Evolutionary conservation across 148 eudicot species (phyloP).

Genomic region (Silene latifolia): DNA sequence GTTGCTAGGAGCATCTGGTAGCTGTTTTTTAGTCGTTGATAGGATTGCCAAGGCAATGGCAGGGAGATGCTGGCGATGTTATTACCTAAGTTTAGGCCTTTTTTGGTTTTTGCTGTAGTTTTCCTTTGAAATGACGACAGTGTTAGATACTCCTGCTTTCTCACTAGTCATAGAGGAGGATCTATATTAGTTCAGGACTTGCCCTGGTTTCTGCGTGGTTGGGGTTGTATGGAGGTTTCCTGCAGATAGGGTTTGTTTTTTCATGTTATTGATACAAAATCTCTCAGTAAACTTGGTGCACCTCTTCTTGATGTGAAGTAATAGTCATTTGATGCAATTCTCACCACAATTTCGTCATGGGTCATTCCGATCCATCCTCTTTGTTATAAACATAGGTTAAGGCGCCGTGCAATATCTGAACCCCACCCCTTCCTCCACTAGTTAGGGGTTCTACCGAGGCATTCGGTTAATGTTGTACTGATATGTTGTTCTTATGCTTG

Average conservation of each 20-base stretch:
- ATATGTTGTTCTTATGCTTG: conserved; percentile 10
- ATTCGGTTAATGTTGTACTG: background rate
- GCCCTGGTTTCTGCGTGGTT: conserved; percentile 4
- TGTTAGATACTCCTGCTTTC: background rate
- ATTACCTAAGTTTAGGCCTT: background rate
- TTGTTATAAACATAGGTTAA: background rate
- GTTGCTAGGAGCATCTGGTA: background rate
- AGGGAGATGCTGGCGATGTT: background rate
- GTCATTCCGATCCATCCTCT: background rate
- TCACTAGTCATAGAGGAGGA: background rate
- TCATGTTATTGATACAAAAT: conserved; percentile 3
- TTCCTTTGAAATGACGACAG: background rate
- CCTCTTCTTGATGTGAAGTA: background rate
- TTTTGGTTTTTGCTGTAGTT: background rate
- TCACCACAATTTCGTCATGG: background rate
- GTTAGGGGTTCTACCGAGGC: background rate
- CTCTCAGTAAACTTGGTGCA: background rate
- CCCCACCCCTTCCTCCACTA: background rate
- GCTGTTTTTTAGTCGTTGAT: background rate
- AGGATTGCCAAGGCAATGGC: background rate
- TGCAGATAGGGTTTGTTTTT: background rate
- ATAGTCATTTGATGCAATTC: background rate
- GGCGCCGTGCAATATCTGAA: background rate
- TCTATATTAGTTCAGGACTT: background rate
- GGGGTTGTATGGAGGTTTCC: conserved; percentile 1